Evolutionary conservation across 768 basidiomycete genomes (phyloP), one percentile per base, ranked within the genome.

Genomic region (Lactarius pseudohatsudake): DNA sequence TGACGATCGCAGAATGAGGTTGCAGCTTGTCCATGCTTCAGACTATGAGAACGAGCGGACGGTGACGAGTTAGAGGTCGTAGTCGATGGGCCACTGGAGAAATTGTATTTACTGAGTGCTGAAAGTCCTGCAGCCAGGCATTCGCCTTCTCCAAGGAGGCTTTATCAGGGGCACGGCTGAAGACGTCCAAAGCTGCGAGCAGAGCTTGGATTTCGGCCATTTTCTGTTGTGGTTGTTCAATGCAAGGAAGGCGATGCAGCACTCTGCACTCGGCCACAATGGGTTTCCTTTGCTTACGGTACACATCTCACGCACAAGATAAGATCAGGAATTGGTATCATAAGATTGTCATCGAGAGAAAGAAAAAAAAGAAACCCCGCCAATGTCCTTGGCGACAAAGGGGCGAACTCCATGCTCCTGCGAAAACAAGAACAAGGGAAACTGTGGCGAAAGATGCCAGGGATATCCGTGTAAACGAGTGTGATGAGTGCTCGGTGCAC

Each of bases 21-120:
- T 96, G 78, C 94, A 97, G 60, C 92, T 92, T 72, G 88, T 84
- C 97, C 97, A 99, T 72, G 97, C 96, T 78, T 97, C 94, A 77
- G 87, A 84, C 97, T 99, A 85, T 79, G 81, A 82, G 82, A 85
- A 81, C 75, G 77, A 78, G 81, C 79, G 80, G 79, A 80, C 79
- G 81, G 80, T 68, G 80, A 79, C 78, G 81, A 76, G 86, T 90
- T 82, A 90, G 88, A 88, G 81, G 82, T 77, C 81, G 72, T 67
- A 78, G 84, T 81, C 72, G 75, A 71, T 71, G 75, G 75, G 74
- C 86, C 84, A 85, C 78, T 86, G 83, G 85, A 82, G 86, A 87
- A 86, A 86, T 79, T 81, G 81, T 82, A 91, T 87, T 90, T 88
- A 98, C 96, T 82, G 94, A 96, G 83, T 98, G 96, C 81, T 99